phyloP scores from a whole-genome alignment of 331 rosid species.

The Cydonia oblonga region DNA sequence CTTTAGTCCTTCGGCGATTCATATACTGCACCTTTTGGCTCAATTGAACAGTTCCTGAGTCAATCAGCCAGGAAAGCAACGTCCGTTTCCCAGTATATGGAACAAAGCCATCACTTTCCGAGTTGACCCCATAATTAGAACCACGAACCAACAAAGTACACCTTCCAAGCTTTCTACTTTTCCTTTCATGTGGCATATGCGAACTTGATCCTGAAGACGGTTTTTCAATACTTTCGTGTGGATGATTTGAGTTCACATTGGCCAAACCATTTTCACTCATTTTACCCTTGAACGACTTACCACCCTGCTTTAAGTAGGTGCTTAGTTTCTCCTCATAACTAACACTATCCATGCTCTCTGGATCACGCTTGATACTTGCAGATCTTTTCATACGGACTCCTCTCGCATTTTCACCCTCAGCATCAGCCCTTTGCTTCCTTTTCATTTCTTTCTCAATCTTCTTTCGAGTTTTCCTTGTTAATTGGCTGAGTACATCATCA shows the following conservation, averaged over 20 bases:
- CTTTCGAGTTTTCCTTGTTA: constrained; percentile 93
- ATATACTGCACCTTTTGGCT: constrained; percentile 89
- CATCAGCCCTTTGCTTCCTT: constrained; percentile 42
- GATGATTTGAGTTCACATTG: constrained; percentile 38
- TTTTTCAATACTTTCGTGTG: constrained; percentile 37
- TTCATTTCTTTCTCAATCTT: constrained; percentile 87
- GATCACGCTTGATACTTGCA: constrained; percentile 32
- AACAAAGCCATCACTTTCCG: constrained; percentile 73
- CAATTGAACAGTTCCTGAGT: constrained; percentile 56
- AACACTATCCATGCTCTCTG: constrained; percentile 54
- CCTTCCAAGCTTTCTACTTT: constrained; percentile 64
- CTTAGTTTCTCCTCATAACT: constrained; percentile 80
- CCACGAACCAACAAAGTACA: constrained; percentile 70
- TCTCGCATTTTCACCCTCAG: constrained; percentile 49
- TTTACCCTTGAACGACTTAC: constrained; percentile 43
- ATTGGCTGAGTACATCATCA: constrained; percentile 77
- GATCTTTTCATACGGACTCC: constrained; percentile 34
- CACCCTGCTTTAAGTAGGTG: constrained; percentile 70
- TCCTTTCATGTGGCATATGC: constrained; percentile 53
- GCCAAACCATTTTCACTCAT: constrained; percentile 39
- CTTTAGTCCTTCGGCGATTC: constrained; percentile 65
- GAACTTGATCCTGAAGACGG: constrained; percentile 39
- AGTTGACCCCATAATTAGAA: constrained; percentile 53
- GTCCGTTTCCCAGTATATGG: constrained; percentile 77
- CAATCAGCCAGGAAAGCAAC: constrained; percentile 84